These are phyloP conservation scores for Xylariaceae sp. DNA, from an alignment of 2,329 filamentous ascomycete genomes.

Conservation along the genomic window DNA sequence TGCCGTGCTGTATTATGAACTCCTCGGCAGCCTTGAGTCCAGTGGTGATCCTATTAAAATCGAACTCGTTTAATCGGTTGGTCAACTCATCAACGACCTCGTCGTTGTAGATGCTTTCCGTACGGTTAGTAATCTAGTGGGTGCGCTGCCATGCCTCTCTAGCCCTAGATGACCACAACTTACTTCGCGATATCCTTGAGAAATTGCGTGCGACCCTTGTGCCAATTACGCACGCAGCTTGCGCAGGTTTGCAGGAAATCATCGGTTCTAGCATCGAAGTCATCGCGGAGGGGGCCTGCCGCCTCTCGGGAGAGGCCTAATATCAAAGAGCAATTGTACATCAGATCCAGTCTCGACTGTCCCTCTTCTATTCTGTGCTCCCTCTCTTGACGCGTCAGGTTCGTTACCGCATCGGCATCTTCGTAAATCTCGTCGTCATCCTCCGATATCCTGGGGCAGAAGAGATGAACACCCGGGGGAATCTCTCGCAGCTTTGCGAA, in stretches of 20 bases:
- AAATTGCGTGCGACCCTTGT: conserved; percentile 59
- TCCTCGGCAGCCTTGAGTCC: conserved; percentile 53
- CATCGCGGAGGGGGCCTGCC: conserved; percentile 52
- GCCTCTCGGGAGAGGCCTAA: conserved; percentile 60
- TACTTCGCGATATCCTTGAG: conserved; percentile 58
- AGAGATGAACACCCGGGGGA: conserved; percentile 44
- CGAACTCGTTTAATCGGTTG: conserved; percentile 52
- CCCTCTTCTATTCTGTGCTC: conserved; percentile 49
- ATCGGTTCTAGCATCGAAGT: conserved; percentile 55
- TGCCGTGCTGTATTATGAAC: conserved; percentile 41
- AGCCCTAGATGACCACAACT: conserved; percentile 26
- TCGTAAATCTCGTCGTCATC: conserved; percentile 63
- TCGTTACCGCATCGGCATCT: conserved; percentile 42
- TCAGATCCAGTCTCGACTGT: conserved; percentile 51
- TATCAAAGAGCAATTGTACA: conserved; percentile 63
- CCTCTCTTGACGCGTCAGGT: conserved; percentile 47
- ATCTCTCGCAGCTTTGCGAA: conserved; percentile 23
- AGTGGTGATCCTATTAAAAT: conserved; percentile 55
- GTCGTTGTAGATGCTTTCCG: conserved; percentile 37
- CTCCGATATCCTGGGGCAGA: conserved; percentile 60
- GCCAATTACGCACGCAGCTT: conserved; percentile 68
- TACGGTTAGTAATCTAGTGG: too few species aligned
- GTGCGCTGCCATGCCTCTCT: too few species aligned
- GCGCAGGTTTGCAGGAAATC: conserved; percentile 59
- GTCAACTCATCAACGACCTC: conserved; percentile 47